Base-by-base conservation (phyloP, 441 rosid species). In the Adansonia rubrostipa region DNA sequence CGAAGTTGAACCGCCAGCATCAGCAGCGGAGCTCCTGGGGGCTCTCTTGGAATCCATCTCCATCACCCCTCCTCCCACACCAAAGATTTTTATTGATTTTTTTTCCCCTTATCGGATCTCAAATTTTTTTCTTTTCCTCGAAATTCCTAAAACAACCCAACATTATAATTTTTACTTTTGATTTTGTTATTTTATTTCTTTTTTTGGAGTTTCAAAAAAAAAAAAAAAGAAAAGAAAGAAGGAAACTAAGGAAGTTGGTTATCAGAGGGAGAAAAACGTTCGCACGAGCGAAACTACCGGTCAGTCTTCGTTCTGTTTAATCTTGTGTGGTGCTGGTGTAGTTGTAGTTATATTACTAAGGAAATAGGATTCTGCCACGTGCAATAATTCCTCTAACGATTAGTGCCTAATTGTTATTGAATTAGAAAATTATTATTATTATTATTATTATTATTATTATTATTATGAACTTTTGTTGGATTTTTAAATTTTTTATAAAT, bases 11-110 rank as follows among this genome's bases (percentile, higher is more conserved):
- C 50, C 75, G 56, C 63, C 86, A 82, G 80, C 75, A 36, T 33
- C 50, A 54, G 33, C 63, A 8, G 63, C 64, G 50, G 86, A 77
- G 82, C 82, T 61, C 60, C 64, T 80, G 63, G 84, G 76, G 28
- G 76, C 85, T 80, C 85, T 87, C 77, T 80, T 78, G 68, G 69
- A 71, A 53, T 48, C 77, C 87, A 83, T 83, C 62, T 61, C 62
- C 69, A 45, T 64, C 19, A 19, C 66, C 71, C 79, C 72, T 76
- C 72, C 79, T 42, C 51, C 79, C 44, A 14, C 20, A 0, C 47
- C 13, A 15, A 0, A 45, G 8, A 45, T 45, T 0, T 8, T 8
- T 45, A 45, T 45, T 45, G 11, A 6, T 45, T 45, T 45, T 7
- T 8, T 19, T 19, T 28, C 2, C 36, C 36, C 5, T 58, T 58